A percentile compares a stretch with the other conserved stretches of the same genome.
These are phyloP conservation scores for Meredithiella fracta DNA, from an alignment of 2,329 filamentous ascomycete genomes.

Conservation along the genomic window DNA sequence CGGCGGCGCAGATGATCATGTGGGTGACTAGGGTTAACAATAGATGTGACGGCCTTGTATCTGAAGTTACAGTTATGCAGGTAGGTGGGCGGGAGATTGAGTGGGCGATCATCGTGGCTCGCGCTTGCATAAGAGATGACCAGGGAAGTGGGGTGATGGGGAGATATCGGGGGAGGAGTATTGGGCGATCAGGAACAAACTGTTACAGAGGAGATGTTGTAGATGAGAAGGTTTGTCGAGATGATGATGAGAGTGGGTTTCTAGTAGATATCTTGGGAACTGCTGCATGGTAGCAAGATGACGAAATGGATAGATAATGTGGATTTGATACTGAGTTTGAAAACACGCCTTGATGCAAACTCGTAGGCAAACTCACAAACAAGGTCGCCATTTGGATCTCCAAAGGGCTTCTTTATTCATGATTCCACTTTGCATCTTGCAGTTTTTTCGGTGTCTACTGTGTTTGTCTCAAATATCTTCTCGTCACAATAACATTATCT, in stretches of 20 bases:
- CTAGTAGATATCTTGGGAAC: neutral
- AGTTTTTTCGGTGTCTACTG: neutral
- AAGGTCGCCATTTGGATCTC: neutral
- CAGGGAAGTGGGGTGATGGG: neutral
- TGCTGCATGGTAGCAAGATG: neutral
- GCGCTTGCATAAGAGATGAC: neutral
- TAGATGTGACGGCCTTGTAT: no score
- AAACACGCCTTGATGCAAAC: neutral
- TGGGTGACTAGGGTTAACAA: neutral
- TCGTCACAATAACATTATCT: no score
- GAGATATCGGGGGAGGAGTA: neutral
- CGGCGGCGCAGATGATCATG: neutral
- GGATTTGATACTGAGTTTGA: neutral
- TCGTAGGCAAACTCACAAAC: neutral
- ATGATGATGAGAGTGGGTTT: neutral
- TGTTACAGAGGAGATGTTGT: neutral
- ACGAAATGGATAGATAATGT: neutral
- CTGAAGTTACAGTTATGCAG: no score
- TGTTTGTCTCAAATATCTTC: neutral
- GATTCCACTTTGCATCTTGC: neutral
- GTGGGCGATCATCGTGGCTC: neutral
- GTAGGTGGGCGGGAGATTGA: no score
- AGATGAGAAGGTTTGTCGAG: no score
- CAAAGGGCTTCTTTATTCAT: no score
- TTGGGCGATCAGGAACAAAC: neutral